Evolutionary conservation across 2,329 filamentous ascomycete genomes (phyloP), one percentile per base, ranked within the genome.

Genomic region (Dothideomycetes sp.): DNA sequence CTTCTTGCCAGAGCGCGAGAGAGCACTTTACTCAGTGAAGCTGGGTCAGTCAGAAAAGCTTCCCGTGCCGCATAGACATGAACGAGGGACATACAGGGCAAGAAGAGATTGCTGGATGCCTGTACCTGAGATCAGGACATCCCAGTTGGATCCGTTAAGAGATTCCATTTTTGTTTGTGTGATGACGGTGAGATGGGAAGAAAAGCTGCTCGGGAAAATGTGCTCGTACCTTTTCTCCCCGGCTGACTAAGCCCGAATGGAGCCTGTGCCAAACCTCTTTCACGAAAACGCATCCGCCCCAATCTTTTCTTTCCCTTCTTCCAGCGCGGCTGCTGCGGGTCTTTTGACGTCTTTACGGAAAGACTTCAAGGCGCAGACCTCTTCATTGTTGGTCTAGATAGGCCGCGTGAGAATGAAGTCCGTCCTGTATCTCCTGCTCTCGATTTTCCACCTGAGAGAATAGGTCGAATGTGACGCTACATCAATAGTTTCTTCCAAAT

Each of bases 1-100:
- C 54, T 85, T 91, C 70, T 94, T 94, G 58, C 80, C 81, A 47
- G 87, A 94, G 57, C 88, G 82, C 51, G 89, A 96, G 53, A 96
- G 74, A 55, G 89, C 83, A 73, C 89, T 96, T 73, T 51, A 64
- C 48, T 55, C 58, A 61, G 15, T 55, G 58, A 42, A 35, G 64
- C 74, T 81, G 64, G 62, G 79, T 86, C 76, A 84, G 81, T 84
- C 76, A 82, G 78, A 78, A 60, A 67, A 66, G 66, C 62, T 55
- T 52, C 52, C 49, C 42, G 36, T 41, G 27, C 17, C 33, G 39
- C 44, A 33, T 27, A 38, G 33, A 31, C 23, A 24, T 25, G 24
- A 40, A 38, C 43, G 43, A 29, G 25, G 41, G 43, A 64, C 66
- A 47, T 69, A 74, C 70, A 72, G 59, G 48, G 70, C 69, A 42